Evolutionary conservation across 768 basidiomycete genomes (phyloP).

Genomic region (Gelatoporia subvermispora): DNA sequence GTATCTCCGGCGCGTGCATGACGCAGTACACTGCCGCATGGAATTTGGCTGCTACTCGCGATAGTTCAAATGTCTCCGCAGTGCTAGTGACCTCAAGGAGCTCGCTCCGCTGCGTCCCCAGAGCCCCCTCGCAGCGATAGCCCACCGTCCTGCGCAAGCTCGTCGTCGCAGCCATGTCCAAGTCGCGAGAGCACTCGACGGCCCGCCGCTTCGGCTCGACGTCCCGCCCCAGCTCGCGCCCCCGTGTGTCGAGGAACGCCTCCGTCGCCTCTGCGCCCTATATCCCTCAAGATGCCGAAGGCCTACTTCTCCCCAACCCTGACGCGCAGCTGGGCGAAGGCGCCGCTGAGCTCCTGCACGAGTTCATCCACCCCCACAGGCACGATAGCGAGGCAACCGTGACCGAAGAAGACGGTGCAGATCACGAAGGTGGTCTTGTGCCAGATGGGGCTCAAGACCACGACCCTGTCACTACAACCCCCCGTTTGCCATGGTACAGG

Average conservation of each 20-base stretch:
- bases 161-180: constrained; percentile 4
- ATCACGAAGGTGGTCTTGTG: constrained; percentile 7
- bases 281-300: constrained; percentile 26
- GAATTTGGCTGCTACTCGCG: no score
- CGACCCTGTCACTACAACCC: constrained; percentile 14
- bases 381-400: constrained; percentile 34
- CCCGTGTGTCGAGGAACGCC: constrained; percentile 15
- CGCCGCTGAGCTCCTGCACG: constrained; percentile 40
- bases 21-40: no score
- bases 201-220: constrained; percentile 1
- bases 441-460: constrained; percentile 17
- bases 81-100: no score
- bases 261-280: constrained; percentile 20
- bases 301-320: constrained; percentile 40
- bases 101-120: background rate
- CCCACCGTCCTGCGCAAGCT: constrained; percentile 9
- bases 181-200: background rate
- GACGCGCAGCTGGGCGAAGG: constrained; percentile 44
- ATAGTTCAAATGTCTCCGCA: no score
- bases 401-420: constrained; percentile 15
- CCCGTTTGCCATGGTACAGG: constrained; percentile 67
- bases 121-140: constrained; percentile 1
- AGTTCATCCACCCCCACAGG: constrained; percentile 37
- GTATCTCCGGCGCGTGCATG: no score
- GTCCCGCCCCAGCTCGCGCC: constrained; percentile 11